A percentile compares a stretch with the other conserved stretches of the same genome.
Conservation (phyloP, 129 eudicot genomes). For the sunflower (Helianthus annuus) region DNA sequence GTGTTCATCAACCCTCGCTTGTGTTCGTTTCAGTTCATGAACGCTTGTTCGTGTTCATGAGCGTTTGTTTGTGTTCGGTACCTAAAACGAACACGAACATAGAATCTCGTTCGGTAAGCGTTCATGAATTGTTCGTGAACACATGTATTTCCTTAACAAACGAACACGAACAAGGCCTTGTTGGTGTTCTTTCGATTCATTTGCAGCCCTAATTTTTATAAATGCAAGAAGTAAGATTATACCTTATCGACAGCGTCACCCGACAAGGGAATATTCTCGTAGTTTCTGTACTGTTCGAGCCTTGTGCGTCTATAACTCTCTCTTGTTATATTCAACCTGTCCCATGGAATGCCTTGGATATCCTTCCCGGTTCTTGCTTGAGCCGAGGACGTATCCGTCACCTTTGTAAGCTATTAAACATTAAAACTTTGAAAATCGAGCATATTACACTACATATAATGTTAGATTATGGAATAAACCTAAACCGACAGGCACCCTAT, state of each 20-base stretch:
- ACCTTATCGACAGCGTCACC: constrained; percentile 44
- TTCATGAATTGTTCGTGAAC: too few species aligned
- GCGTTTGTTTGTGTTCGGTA: too few species aligned
- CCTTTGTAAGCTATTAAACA: constrained; percentile 48
- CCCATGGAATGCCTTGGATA: constrained; percentile 90
- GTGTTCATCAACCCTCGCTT: too few species aligned
- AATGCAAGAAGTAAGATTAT: neutral
- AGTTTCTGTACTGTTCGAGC: constrained; percentile 31
- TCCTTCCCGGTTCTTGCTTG: constrained; percentile 85
- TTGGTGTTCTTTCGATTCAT: too few species aligned
- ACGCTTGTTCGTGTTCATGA: too few species aligned
- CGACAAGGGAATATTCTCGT: constrained; percentile 30
- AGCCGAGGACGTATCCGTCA: constrained; percentile 77
- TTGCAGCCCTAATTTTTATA: neutral
- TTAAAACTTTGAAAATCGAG: constrained; percentile 23
- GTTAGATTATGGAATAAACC: constrained; percentile 5
- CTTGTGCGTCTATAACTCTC: constrained; percentile 31
- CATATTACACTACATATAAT: neutral
- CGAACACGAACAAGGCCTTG: too few species aligned
- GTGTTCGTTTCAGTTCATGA: too few species aligned
- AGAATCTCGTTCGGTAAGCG: too few species aligned
- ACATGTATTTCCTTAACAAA: too few species aligned
- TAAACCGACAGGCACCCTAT: neutral
- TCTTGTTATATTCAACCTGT: constrained; percentile 64
- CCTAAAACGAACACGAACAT: too few species aligned